Percentiles rank a stretch among this genome's conserved stretches.
phyloP scores from a whole-genome alignment of 1,284 basidiomycete genomes.

The Sporisorium reilianum region DNA sequence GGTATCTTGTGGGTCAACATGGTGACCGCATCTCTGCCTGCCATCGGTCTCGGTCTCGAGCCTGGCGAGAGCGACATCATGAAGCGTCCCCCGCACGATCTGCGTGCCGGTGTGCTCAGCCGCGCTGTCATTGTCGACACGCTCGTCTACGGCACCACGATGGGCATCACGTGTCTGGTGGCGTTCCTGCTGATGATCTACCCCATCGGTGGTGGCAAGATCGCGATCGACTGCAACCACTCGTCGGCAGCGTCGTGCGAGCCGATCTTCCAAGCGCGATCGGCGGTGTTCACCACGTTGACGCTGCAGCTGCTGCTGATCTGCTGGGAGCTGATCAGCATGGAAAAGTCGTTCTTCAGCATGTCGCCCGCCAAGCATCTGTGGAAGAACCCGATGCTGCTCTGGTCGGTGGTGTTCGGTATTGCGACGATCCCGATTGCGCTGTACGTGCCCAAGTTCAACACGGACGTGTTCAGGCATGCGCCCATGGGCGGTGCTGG shows the following conservation, averaged over 20 bases:
- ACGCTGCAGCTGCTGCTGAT: conserved; percentile 60
- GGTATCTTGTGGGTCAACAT: conserved; percentile 64
- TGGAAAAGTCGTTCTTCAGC: conserved; percentile 59
- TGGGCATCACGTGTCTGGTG: conserved; percentile 61
- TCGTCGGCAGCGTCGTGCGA: conserved; percentile 50
- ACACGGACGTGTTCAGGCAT: conserved; percentile 60
- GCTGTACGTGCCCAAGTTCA: conserved; percentile 63
- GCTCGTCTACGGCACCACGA: conserved; percentile 58
- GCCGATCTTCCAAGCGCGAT: conserved; percentile 61
- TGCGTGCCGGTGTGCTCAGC: conserved; percentile 58
- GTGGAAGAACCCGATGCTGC: conserved; percentile 58
- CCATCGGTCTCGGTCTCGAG: conserved; percentile 63
- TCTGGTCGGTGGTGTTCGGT: conserved; percentile 60
- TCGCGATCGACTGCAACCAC: conserved; percentile 59
- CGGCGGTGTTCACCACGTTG: conserved; percentile 59
- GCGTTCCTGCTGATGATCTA: conserved; percentile 64
- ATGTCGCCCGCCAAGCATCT: conserved; percentile 56
- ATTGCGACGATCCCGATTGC: conserved; percentile 57
- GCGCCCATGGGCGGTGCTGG: conserved; percentile 53
- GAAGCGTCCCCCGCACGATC: conserved; percentile 58
- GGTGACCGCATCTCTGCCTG: conserved; percentile 61
- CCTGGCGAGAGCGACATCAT: conserved; percentile 58
- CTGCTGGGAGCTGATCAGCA: conserved; percentile 63
- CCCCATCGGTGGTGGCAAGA: conserved; percentile 52
- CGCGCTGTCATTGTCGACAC: conserved; percentile 60